Evolutionary conservation across 2,329 filamentous ascomycete species (phyloP).

Genomic region (Clarireedia monteithiana): DNA sequence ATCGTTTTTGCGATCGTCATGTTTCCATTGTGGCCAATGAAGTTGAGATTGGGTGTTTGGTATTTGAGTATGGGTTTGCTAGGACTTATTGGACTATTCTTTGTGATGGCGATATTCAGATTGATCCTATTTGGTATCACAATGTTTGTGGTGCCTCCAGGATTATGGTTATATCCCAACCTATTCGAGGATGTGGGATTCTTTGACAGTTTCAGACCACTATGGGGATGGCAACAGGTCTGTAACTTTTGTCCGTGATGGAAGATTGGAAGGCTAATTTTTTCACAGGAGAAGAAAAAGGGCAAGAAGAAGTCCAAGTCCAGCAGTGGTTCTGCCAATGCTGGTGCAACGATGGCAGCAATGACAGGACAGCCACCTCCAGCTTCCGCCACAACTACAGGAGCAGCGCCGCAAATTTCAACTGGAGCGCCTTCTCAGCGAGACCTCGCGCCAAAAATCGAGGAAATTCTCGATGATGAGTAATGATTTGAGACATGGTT

Average conservation of each 20-base stretch:
- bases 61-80: constrained; percentile 94
- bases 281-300: constrained; percentile 30
- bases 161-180: constrained; percentile 97
- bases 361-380: constrained; percentile 30
- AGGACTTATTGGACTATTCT: constrained; percentile 84
- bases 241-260: constrained; percentile 25
- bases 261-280: neutral
- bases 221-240: constrained; percentile 99
- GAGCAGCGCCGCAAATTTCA: constrained; percentile 30
- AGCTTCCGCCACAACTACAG: constrained; percentile 30
- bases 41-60: constrained; percentile 89
- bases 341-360: constrained; percentile 22
- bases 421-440: constrained; percentile 31
- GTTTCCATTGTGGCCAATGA: constrained; percentile 93
- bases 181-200: constrained; percentile 98
- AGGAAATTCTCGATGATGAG: constrained; percentile 34
- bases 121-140: constrained; percentile 85
- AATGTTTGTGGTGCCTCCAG: constrained; percentile 75
- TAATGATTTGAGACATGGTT: constrained; percentile 9
- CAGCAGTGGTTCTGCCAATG: constrained; percentile 25
- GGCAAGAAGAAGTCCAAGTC: constrained; percentile 30
- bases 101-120: constrained; percentile 94
- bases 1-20: constrained; percentile 83
- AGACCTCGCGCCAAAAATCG: constrained; percentile 35
- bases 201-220: constrained; percentile 89